A percentile compares a stretch with the other conserved stretches of the same genome.
Evolutionary conservation across 2,329 filamentous ascomycete species (phyloP).

Genomic region (Calonectria leucothoes): DNA sequence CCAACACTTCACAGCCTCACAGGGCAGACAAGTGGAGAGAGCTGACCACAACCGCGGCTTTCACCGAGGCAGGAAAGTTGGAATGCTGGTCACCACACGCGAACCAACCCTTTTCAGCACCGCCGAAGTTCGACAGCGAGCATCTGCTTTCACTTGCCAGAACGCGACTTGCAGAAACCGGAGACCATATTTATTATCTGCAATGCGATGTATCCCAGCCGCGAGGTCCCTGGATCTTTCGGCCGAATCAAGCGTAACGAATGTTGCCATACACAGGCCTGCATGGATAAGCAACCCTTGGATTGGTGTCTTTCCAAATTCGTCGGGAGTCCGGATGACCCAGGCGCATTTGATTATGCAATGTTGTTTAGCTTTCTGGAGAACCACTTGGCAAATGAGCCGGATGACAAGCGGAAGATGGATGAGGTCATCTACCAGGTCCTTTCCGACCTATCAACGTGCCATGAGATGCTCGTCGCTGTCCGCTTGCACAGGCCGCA

Average conservation of each 20-base stretch:
- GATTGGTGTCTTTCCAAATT: not conserved
- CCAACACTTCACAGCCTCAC: not conserved
- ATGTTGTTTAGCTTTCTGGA: not conserved
- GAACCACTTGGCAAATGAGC: not conserved
- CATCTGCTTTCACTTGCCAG: not conserved
- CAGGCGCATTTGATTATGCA: not conserved
- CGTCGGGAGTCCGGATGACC: not conserved
- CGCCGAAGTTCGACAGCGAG: not conserved
- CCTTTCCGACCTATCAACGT: not conserved
- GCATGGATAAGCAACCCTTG: not conserved
- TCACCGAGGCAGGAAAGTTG: not conserved
- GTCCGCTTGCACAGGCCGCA: not conserved
- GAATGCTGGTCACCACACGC: slow-evolving; percentile 5
- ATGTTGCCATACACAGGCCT: not conserved
- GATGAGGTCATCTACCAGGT: not conserved
- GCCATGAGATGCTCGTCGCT: not conserved
- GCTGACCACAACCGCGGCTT: not conserved
- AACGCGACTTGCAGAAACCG: not conserved
- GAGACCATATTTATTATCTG: not conserved
- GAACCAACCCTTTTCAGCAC: slow-evolving; percentile 6
- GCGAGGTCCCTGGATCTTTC: not conserved
- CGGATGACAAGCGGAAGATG: not conserved
- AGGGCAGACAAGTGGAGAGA: not conserved
- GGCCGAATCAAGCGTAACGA: not conserved
- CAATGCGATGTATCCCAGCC: not conserved